phyloP scores from a whole-genome alignment of 345 rosid species.

The Ricinus communis region DNA sequence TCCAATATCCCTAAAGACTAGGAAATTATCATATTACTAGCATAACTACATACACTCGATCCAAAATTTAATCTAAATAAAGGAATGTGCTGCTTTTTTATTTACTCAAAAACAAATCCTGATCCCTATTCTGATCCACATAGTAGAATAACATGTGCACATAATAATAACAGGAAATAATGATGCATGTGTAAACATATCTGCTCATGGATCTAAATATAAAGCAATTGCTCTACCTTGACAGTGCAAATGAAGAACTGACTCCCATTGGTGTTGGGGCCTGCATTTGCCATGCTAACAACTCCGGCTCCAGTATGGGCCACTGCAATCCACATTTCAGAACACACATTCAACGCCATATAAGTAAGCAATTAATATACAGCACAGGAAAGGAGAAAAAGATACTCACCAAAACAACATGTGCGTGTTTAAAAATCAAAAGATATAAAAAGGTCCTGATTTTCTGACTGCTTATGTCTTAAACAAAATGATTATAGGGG shows the following conservation, averaged over 20 bases:
- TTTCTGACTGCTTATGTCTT: not conserved
- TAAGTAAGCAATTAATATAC: not conserved
- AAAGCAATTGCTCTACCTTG: constrained; percentile 51
- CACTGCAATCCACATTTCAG: constrained; percentile 53
- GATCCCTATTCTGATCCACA: not conserved
- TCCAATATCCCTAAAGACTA: not conserved
- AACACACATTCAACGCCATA: constrained; percentile 3
- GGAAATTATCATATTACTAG: not conserved
- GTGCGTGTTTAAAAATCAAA: not conserved
- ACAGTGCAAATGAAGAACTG: constrained; percentile 98
- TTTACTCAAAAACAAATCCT: not conserved
- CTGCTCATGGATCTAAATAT: not conserved
- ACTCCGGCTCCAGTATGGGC: constrained; percentile 90
- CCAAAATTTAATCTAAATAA: not conserved
- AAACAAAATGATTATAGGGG: not conserved
- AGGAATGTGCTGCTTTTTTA: not conserved
- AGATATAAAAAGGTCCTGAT: not conserved
- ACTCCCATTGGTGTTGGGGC: constrained; percentile 98
- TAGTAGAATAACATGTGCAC: not conserved
- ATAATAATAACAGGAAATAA: not conserved
- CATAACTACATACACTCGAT: not conserved
- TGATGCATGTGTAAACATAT: not conserved
- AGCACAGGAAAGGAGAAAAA: not conserved
- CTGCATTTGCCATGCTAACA: constrained; percentile 98
- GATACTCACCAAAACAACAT: not conserved